Conservation (phyloP, 257 asterid genomes). For the Solanum tacnaense region DNA sequence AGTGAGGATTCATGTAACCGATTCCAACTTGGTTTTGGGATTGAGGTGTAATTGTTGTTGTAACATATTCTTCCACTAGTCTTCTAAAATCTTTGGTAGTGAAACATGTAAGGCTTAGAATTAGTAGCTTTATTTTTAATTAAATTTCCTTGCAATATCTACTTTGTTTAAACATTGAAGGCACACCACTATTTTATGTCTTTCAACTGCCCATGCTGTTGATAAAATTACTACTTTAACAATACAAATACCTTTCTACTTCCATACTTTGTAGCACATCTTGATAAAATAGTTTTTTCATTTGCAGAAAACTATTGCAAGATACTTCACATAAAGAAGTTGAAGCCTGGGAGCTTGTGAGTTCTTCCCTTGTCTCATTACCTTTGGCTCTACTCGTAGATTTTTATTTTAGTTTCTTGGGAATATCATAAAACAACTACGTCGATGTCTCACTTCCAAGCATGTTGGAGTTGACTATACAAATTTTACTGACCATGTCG, state of each 20-base stretch:
- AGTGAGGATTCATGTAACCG: background rate
- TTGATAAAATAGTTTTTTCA: background rate
- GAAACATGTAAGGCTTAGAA: background rate
- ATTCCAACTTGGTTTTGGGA: background rate
- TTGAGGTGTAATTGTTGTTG: background rate
- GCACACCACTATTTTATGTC: background rate
- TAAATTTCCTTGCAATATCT: background rate
- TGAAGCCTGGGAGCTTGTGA: slow-evolving; percentile 83
- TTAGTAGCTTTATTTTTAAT: background rate
- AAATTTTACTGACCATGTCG: background rate
- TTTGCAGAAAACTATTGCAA: slow-evolving; percentile 43
- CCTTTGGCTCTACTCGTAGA: background rate
- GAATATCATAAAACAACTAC: background rate
- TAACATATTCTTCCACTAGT: background rate
- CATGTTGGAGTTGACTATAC: background rate
- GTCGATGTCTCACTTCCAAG: background rate
- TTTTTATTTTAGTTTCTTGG: background rate
- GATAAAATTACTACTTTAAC: background rate
- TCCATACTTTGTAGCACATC: background rate
- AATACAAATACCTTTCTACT: background rate
- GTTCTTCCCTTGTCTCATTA: background rate
- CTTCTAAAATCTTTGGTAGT: background rate
- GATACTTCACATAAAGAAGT: slow-evolving; percentile 25
- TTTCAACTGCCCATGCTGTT: background rate
- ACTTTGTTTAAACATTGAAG: background rate